phyloP scores from a whole-genome alignment of 1,284 basidiomycete genomes.

The Sanghuangporus baumii region DNA sequence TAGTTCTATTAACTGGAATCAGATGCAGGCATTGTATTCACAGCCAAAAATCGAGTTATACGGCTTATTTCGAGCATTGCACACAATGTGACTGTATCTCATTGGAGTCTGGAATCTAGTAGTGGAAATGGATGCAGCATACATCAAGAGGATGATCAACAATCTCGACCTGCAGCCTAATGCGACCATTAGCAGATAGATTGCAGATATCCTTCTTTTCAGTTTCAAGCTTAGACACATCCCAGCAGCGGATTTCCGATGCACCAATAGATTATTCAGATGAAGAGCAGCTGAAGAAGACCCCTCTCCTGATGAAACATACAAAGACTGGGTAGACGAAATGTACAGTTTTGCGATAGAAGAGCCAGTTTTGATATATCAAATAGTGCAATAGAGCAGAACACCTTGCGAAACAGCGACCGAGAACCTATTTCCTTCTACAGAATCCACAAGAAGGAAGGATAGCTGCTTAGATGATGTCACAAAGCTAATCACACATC shows the following conservation, averaged over 20 bases:
- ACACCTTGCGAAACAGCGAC: too few species aligned
- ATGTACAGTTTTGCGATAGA: neutral
- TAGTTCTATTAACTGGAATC: neutral
- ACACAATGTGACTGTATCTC: too few species aligned
- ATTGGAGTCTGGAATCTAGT: too few species aligned
- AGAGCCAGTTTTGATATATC: too few species aligned
- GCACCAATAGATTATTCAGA: neutral
- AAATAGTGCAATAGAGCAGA: too few species aligned
- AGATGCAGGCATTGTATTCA: neutral
- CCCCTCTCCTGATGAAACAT: neutral
- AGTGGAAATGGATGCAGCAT: too few species aligned
- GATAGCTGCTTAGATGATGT: too few species aligned
- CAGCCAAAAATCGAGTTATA: too few species aligned
- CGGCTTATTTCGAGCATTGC: too few species aligned
- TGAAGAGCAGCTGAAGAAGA: neutral
- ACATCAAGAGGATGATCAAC: constrained; percentile 22
- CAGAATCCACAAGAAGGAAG: neutral
- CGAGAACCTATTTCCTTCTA: too few species aligned
- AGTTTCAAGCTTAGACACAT: constrained; percentile 20
- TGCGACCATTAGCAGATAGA: constrained; percentile 22
- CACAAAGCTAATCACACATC: neutral
- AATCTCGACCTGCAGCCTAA: constrained; percentile 20
- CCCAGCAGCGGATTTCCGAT: constrained; percentile 8
- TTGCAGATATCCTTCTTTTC: constrained; percentile 19
- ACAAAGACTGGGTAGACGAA: constrained; percentile 1